Evolutionary conservation across 169 alveolate genomes (phyloP).

Genomic region (Cyclospora cayetanensis): DNA sequence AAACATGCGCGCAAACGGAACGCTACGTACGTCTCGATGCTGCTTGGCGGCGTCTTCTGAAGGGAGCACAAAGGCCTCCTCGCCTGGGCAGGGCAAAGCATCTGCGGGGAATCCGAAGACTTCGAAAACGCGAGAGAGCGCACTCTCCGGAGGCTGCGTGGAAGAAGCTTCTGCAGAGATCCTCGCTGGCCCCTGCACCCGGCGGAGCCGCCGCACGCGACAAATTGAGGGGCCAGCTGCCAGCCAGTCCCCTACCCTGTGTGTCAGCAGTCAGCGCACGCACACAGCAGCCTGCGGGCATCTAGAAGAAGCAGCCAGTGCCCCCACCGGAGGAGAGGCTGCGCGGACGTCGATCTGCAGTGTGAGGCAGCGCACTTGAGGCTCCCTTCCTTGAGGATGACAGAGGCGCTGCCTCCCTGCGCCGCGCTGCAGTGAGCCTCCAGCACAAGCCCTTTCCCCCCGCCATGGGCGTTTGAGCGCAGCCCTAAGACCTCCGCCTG

Average conservation of each 20-base stretch:
- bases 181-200: background rate
- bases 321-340: background rate
- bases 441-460: background rate
- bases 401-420: background rate
- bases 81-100: background rate
- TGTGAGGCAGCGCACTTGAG: conserved; percentile 12
- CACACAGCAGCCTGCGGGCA: background rate
- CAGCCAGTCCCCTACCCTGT: conserved; percentile 44
- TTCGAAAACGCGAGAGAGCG: background rate
- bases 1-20: too few species aligned
- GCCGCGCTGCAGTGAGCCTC: conserved; percentile 1
- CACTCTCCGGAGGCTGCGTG: background rate
- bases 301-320: background rate
- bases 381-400: background rate
- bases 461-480: background rate
- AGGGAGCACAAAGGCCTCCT: background rate
- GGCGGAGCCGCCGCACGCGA: conserved; percentile 13
- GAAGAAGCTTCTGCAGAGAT: background rate
- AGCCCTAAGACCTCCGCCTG: conserved; percentile 30
- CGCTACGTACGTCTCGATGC: background rate
- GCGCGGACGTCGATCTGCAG: background rate
- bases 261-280: background rate
- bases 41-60: conserved; percentile 12
- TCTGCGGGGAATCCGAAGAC: conserved; percentile 9
- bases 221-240: background rate